Conservation (phyloP, 2,329 filamentous ascomycete genomes). For the Penicillium glabrum region DNA sequence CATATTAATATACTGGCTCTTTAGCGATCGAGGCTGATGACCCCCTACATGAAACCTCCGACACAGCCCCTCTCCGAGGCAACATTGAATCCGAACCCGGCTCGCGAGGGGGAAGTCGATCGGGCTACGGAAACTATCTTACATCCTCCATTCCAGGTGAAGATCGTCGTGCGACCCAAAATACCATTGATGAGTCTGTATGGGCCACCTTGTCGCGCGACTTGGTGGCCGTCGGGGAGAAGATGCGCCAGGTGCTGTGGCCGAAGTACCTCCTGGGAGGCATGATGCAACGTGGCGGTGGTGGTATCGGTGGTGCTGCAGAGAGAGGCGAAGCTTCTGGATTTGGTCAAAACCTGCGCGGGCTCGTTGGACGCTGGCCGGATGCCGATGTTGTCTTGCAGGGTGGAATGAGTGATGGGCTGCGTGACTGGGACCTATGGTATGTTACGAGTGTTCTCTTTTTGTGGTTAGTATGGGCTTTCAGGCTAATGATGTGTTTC, state of each 20-base stretch:
- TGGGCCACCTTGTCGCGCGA: conserved; percentile 97
- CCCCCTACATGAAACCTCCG: conserved; percentile 67
- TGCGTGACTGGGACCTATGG: conserved; percentile 97
- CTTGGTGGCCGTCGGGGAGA: conserved; percentile 90
- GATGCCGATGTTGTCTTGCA: conserved; percentile 66
- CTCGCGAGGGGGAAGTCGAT: conserved; percentile 48
- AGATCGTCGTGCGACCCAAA: conserved; percentile 82
- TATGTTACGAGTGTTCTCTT: conserved; percentile 31
- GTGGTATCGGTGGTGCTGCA: conserved; percentile 53
- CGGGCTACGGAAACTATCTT: conserved; percentile 74
- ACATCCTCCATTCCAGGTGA: conserved; percentile 89
- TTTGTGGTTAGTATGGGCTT: neutral
- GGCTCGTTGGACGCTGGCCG: conserved; percentile 63
- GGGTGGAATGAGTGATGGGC: conserved; percentile 78
- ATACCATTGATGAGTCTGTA: conserved; percentile 95
- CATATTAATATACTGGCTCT: neutral
- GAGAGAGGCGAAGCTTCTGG: conserved; percentile 56
- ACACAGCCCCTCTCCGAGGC: conserved; percentile 77
- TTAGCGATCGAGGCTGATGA: conserved; percentile 89
- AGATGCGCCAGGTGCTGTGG: conserved; percentile 96
- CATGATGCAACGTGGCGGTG: conserved; percentile 59
- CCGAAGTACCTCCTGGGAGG: conserved; percentile 86
- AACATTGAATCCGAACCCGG: conserved; percentile 67
- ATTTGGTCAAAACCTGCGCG: conserved; percentile 51
- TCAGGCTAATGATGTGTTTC: neutral